Conservation (phyloP, 176 grass and related monocot genomes). For the Avena sativa region DNA sequence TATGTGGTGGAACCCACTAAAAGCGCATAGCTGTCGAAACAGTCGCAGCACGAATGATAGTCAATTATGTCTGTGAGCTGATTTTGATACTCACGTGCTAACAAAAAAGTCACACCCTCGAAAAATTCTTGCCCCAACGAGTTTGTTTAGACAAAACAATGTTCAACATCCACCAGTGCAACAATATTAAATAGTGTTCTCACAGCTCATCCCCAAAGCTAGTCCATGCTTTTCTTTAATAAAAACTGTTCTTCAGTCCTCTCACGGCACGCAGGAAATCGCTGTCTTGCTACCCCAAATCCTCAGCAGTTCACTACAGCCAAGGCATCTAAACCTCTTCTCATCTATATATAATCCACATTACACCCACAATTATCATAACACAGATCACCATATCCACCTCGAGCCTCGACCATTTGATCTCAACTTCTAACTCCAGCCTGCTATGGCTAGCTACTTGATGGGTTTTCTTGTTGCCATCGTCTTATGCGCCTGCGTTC, state of each 20-base stretch:
- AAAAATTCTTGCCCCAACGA: not conserved
- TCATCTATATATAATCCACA: constrained; percentile 3
- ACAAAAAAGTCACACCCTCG: not conserved
- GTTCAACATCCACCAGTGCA: not conserved
- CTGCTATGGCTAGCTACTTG: not conserved
- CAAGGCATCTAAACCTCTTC: not conserved
- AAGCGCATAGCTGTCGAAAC: not conserved
- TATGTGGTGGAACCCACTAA: not conserved
- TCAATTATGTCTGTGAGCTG: no score
- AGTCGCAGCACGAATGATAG: no score
- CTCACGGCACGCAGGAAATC: constrained; percentile 1
- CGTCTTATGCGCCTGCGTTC: not conserved
- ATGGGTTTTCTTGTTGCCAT: not conserved
- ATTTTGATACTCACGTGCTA: not conserved
- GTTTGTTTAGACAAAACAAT: not conserved
- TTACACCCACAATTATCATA: not conserved
- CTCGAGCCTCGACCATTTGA: not conserved
- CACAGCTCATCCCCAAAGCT: not conserved
- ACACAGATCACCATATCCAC: not conserved
- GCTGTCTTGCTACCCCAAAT: not conserved
- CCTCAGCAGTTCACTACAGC: not conserved
- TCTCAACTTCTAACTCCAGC: not conserved
- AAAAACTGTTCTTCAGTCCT: not conserved
- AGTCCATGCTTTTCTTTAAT: not conserved
- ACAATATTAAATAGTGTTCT: not conserved